phyloP scores from a whole-genome alignment of 805 yeast genomes.

The Nakazawaea wyomingensis region DNA sequence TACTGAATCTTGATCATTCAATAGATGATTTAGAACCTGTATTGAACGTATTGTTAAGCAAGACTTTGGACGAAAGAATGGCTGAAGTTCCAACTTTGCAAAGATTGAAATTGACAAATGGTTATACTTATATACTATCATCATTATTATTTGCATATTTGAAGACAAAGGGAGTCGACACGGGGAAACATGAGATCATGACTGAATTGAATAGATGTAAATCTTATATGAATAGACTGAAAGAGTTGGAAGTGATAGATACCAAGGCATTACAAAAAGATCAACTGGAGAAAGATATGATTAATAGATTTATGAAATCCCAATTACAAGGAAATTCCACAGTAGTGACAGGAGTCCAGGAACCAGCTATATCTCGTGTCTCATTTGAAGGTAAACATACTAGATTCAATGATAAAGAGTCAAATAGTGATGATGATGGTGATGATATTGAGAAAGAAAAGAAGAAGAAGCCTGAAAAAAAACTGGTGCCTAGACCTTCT shows the following conservation, averaged over 20 bases:
- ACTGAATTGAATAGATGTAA: constrained; percentile 62
- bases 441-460: no score
- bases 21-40: constrained; percentile 29
- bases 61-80: constrained; percentile 34
- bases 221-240: constrained; percentile 57
- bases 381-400: constrained; percentile 53
- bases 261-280: constrained; percentile 21
- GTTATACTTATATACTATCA: constrained; percentile 45
- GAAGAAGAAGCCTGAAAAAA: background rate
- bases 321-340: constrained; percentile 14
- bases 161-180: constrained; percentile 52
- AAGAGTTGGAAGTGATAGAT: constrained; percentile 28
- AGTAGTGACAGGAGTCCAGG: constrained; percentile 18
- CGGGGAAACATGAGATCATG: constrained; percentile 59
- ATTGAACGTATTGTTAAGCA: constrained; percentile 31
- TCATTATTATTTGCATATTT: constrained; percentile 57
- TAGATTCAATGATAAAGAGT: constrained; percentile 29
- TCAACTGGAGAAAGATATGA: constrained; percentile 23
- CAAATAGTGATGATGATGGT: constrained; percentile 16
- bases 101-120: constrained; percentile 28
- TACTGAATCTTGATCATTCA: constrained; percentile 32
- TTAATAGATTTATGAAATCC: constrained; percentile 39
- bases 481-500: background rate
- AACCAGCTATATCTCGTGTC: constrained; percentile 48
- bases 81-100: constrained; percentile 21